Base-by-base conservation (phyloP, 768 basidiomycete genomes). In the Dendrothele bispora region DNA sequence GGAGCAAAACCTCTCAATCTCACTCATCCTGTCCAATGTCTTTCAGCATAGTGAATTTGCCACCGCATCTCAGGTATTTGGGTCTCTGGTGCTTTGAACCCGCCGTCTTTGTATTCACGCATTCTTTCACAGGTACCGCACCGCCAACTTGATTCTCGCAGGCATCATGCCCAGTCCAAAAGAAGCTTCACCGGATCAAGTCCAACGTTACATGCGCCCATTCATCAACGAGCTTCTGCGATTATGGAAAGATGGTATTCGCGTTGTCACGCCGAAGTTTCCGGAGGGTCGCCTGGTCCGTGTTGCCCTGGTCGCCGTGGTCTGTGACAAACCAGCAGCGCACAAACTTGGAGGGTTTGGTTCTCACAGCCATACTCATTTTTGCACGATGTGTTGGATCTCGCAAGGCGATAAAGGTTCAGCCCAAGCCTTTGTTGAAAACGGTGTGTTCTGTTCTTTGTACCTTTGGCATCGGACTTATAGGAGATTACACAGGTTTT, bases 21-120 rank as follows among this genome's bases (percentile, higher is more conserved):
- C 66, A 72, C 41, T 55, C 66, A 0, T 70, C 63, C 7, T 59
- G 62, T 29, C 66, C 67, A 0, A 65, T 65, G 35, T 72, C 66
- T 0, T 66, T 64, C 28, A 64, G 53, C 15, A 53, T 71, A 6
- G n/a, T n/a, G n/a, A n/a, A n/a, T n/a, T n/a, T n/a, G n/a, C n/a
- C n/a, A n/a, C n/a, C n/a, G n/a, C n/a, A 53, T 60, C 26, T 60
- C 58, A 0, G 48, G 54, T 1, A 53, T 61, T 38, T 55, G 61
- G 1, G 47, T 61, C 55, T 67, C 53, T 26, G 45, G 48, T 2
- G 36, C 7, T 39, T 35, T 15, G 30, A 14, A 18, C n/a, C 10
- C 32, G n/a, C 18, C 18, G 28, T 29, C 22, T 21, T 3, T 41
- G 32, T 34, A 3, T 22, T 15, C 36, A 35, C n/a, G 26, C 37